Evolutionary conservation across 768 basidiomycete genomes (phyloP), one percentile per base, ranked within the genome.

Genomic region (Termitomyces sp.): DNA sequence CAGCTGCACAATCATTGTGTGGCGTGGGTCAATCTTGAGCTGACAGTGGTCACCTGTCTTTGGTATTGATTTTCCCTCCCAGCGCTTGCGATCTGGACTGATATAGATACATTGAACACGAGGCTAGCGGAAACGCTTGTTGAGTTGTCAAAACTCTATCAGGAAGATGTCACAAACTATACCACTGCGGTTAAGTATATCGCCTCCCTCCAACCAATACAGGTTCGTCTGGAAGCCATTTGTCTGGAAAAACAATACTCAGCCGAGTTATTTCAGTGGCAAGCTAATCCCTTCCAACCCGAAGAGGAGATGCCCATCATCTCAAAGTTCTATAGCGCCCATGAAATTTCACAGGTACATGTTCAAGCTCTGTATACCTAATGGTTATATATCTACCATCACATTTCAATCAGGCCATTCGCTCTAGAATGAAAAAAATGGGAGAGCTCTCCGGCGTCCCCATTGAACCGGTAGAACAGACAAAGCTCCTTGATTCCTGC

Each of bases 391-490:
- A 31, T 18, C n/a, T 49, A 33, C 16, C 23, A 41, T 16, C 42
- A 20, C 44, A 39, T 51, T 29, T 38, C n/a, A 10, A 16, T 33
- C 32, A 95, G 92, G 76, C 73, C 45, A 90, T 94, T 41, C 89
- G 96, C 18, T 68, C 64, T 16, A 79, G 84, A 52, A 95, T 98
- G 89, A 85, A 86, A 54, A 72, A 80, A 55, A 95, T 98, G 93
- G 93, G 96, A 22, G 70, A 72, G 7, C 70, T 77, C 3, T 82
- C 89, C 0, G 82, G 75, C 16, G 94, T 95, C 5, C 88, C 91
- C 16, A 95, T 99, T 56, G 97, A 99, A 69, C 97, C 97, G 1
- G 69, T 77, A 3, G 84, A 89, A 66, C 97, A 99, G 69, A 95
- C 93, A 0, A 69, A 74, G 39, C 80, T 99, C 20, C 78, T 99